Base-by-base conservation (phyloP, 371 early-diverging fungal genomes). In the Zopfochytrium polystomum region DNA sequence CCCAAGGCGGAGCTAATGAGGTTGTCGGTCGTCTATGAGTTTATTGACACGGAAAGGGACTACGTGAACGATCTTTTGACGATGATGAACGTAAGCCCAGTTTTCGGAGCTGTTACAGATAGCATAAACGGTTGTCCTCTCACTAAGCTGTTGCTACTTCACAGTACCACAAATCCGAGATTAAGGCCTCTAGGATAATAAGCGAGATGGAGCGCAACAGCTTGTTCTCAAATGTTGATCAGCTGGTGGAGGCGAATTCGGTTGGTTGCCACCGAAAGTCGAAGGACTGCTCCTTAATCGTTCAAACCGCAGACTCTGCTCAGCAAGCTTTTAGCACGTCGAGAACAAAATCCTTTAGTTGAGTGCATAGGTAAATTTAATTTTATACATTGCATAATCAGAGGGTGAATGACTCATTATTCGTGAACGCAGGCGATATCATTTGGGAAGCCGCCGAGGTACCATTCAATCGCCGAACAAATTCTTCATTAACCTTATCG, bases 21-120 rank as follows among this genome's bases (percentile, higher is more conserved):
- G 29, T 48, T 78, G 47, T 67, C 66, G 23, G 79, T 68, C 15
- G 71, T 80, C n/a, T 80, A 80, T 58, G 81, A 80, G 65, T 54
- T 80, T 31, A 74, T 80, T 59, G 81, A 78, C 57, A 79, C 79
- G 7, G 81, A 80, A 64, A 55, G 68, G 47, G 81, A 80, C 54
- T 80, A 77, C 61, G 68, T 75, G 22, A 52, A 71, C 30, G 81
- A 80, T 65, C 46, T 80, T 25, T 52, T 55, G 26, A 62, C 71
- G 27, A 77, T 80, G 71, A 63, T 79, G 9, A 71, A 70, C 55
- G 80, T 79, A 49, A 58, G 66, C 65, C 35, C 6, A 48, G 11
- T 11, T 46, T 34, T 11, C 20, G 15, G 22, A 11, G 1, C 30
- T 57, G 47, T 35, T 52, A 26, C n/a, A 23, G 35, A 2, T 46